Conservation (phyloP, 768 basidiomycete genomes). For the Mycena galericulata region DNA sequence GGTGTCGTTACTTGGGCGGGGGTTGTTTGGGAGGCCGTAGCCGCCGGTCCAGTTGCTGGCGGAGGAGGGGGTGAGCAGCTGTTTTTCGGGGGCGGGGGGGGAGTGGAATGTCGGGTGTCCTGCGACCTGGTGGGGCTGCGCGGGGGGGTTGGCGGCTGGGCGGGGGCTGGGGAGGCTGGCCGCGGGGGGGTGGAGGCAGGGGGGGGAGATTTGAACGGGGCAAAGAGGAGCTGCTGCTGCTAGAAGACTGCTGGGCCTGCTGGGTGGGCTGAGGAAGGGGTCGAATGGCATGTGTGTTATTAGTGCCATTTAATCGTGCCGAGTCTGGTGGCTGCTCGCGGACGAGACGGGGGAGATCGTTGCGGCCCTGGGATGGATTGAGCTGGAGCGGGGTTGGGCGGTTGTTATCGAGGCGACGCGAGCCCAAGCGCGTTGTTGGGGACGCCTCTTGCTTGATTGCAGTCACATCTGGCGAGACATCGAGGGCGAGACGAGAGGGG, state of each 20-base stretch:
- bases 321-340: constrained; percentile 73
- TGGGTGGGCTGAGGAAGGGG: constrained; percentile 64
- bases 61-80: constrained; percentile 59
- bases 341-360: constrained; percentile 80
- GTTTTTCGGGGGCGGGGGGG: constrained; percentile 54
- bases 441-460: constrained; percentile 37
- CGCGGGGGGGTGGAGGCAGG: constrained; percentile 75
- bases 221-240: constrained; percentile 46
- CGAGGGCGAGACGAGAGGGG: constrained; percentile 33
- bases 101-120: constrained; percentile 62
- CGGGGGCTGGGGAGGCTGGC: constrained; percentile 71
- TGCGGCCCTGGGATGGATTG: constrained; percentile 60
- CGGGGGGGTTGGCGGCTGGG: constrained; percentile 53
- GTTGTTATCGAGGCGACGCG: constrained; percentile 67
- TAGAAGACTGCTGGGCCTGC: constrained; percentile 47
- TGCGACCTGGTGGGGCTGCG: constrained; percentile 50
- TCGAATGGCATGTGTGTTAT: constrained; percentile 45
- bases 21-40: constrained; percentile 69
- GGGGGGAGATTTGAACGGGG: constrained; percentile 69
- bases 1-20: constrained; percentile 64
- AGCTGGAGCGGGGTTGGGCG: constrained; percentile 89
- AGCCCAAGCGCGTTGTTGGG: constrained; percentile 45
- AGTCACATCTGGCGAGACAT: constrained; percentile 27
- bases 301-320: constrained; percentile 47
- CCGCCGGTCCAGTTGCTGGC: constrained; percentile 58